These are phyloP conservation scores for Globisporangium spinosum DNA, from an alignment of 352 stramenopile species.

Conservation along the genomic window DNA sequence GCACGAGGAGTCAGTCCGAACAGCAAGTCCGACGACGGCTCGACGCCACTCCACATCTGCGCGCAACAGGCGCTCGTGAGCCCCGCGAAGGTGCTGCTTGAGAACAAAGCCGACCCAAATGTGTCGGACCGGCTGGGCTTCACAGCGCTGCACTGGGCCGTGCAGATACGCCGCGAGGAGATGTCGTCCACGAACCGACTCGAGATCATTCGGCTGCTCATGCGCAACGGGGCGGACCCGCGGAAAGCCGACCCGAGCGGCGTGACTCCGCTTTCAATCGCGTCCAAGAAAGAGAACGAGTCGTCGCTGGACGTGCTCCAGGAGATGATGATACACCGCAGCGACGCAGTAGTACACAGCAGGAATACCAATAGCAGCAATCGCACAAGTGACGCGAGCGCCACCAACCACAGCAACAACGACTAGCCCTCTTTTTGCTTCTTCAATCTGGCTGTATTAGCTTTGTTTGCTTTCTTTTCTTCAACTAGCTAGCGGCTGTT, in stretches of 20 bases:
- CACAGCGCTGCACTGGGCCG: slow-evolving; percentile 76
- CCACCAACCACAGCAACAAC: slow-evolving; percentile 14
- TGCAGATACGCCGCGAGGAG: slow-evolving; percentile 79
- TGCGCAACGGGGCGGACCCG: slow-evolving; percentile 55
- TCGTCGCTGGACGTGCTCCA: slow-evolving; percentile 52
- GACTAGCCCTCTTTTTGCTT: slow-evolving; percentile 7
- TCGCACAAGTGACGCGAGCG: slow-evolving; percentile 19
- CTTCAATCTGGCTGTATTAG: not conserved
- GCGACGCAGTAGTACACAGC: slow-evolving; percentile 11
- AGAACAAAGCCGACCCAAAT: slow-evolving; percentile 63
- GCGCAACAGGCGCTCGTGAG: slow-evolving; percentile 66
- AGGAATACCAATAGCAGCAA: slow-evolving; percentile 5
- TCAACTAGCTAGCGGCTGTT: slow-evolving; percentile 55
- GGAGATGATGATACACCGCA: slow-evolving; percentile 32
- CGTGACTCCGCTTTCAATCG: slow-evolving; percentile 58
- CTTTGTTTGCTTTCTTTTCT: not conserved
- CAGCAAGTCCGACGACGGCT: slow-evolving; percentile 49
- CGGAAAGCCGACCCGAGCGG: slow-evolving; percentile 39
- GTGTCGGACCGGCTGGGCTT: slow-evolving; percentile 58
- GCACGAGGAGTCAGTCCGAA: slow-evolving; percentile 54
- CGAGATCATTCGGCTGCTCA: slow-evolving; percentile 64
- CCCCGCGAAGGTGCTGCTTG: slow-evolving; percentile 54
- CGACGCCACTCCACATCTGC: slow-evolving; percentile 75
- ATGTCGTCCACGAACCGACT: slow-evolving; percentile 53
- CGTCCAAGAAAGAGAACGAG: slow-evolving; percentile 66